Percentiles rank a stretch among this genome's conserved stretches.
Evolutionary conservation across 495 filamentous ascomycete species (phyloP).

Genomic region (Penicillium simplicissimum): DNA sequence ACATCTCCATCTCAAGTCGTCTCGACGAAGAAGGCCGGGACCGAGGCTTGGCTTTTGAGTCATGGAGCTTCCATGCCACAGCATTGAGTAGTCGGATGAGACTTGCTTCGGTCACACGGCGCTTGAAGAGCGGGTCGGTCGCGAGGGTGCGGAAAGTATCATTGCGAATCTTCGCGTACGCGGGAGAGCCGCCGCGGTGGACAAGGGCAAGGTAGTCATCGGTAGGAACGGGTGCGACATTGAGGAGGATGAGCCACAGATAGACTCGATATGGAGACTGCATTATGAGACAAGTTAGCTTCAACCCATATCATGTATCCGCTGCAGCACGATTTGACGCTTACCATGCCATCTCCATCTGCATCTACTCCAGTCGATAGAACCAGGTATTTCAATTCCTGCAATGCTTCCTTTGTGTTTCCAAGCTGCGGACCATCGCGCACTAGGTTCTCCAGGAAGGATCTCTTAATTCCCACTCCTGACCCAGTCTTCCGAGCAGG

Average conservation of each 20-base stretch:
- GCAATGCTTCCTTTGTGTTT: slow-evolving; percentile 64
- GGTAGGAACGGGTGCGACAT: slow-evolving; percentile 78
- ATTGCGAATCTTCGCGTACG: slow-evolving; percentile 95
- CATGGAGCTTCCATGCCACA: slow-evolving; percentile 88
- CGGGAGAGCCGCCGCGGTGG: slow-evolving; percentile 88
- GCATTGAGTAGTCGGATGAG: slow-evolving; percentile 96
- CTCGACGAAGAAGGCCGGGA: slow-evolving; percentile 42
- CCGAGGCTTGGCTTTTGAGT: slow-evolving; percentile 58
- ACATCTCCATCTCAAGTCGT: slow-evolving; percentile 40
- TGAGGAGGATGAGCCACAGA: slow-evolving; percentile 89
- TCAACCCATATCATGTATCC: not conserved
- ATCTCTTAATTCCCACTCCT: slow-evolving; percentile 58
- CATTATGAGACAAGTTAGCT: not conserved
- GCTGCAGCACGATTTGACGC: not conserved
- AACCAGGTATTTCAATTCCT: slow-evolving; percentile 74
- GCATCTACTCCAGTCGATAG: slow-evolving; percentile 77
- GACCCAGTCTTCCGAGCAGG: slow-evolving; percentile 56
- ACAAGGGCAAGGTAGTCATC: slow-evolving; percentile 87
- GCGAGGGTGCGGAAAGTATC: slow-evolving; percentile 96
- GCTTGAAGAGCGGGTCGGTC: slow-evolving; percentile 92
- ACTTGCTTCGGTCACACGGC: slow-evolving; percentile 91
- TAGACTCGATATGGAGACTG: slow-evolving; percentile 95
- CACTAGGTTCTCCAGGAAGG: slow-evolving; percentile 61
- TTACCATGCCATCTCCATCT: slow-evolving; percentile 88
- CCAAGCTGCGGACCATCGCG: slow-evolving; percentile 73